Evolutionary conservation across 192 early-diverging fungal species (phyloP), one percentile per base, ranked within the genome.

Genomic region (Coemansia pectinata): DNA sequence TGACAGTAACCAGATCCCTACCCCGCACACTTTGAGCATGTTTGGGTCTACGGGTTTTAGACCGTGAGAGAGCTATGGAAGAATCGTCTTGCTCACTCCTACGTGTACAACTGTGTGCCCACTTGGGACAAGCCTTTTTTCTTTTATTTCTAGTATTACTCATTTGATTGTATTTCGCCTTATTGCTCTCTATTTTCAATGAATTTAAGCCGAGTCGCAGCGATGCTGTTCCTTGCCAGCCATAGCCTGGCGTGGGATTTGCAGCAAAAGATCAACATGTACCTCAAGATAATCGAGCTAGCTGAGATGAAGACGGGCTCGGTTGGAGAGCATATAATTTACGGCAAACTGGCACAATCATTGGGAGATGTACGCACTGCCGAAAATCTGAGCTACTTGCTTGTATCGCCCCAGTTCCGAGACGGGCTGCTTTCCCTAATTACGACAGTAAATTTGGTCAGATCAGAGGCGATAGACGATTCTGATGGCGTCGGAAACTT

Each of bases 251-350:
- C 70, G 8, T 77, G 68, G 72, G 66, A 62, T 4, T 64, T 70
- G 57, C 67, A 65, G 5, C 64, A 82, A 69, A 77, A 77, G 42
- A 14, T 71, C 15, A 71, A 69, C 19, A 39, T 77, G 9, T 82
- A 82, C 69, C 45, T 62, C n/a, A 74, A 71, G 72, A 69, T 77
- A 21, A 58, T 77, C 23, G 63, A 42, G 19, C 69, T 82, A 29
- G 15, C 72, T 2, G 57, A 70, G 14, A 40, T 60, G 33, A 60
- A 73, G n/a, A 66, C 74, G 2, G 57, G 74, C 4, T 66, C 63
- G 4, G 55, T 62, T 53, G 73, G 73, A 12, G 79, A 81, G 50
- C 79, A 65, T 3, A 63, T 76, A 3, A 50, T 73, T 38, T 76
- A 81, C 64, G 74, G 55, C 14, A 73, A 71, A 34, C 17, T 81